These are phyloP conservation scores for Mucor lusitanicus DNA, from an alignment of 371 early-diverging fungal species.

Conservation along the genomic window DNA sequence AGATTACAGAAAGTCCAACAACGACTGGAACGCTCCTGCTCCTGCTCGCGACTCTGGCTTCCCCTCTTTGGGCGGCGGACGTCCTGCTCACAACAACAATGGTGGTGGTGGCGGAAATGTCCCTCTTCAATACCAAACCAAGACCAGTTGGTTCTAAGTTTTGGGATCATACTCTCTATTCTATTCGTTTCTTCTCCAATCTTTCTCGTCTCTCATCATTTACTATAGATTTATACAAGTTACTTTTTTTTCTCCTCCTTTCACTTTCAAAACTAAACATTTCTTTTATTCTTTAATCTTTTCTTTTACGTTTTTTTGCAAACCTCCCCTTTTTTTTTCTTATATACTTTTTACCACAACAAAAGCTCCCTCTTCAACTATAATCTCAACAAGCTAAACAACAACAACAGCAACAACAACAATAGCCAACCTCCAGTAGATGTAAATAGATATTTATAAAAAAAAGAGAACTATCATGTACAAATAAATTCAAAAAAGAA, in stretches of 20 bases:
- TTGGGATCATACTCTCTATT: background rate
- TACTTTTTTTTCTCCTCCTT: slow-evolving; percentile 4
- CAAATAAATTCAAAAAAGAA: background rate
- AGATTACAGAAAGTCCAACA: slow-evolving; percentile 40
- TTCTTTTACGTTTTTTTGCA: background rate
- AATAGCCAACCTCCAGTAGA: background rate
- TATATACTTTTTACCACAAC: background rate
- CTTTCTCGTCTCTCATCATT: background rate
- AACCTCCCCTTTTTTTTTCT: background rate
- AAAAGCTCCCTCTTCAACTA: background rate
- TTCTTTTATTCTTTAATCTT: background rate
- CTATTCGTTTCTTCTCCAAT: background rate
- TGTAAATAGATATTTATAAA: background rate
- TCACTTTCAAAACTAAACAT: background rate
- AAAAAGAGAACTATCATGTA: background rate
- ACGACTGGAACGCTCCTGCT: slow-evolving; percentile 17
- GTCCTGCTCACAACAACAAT: slow-evolving; percentile 5
- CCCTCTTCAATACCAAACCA: slow-evolving; percentile 54
- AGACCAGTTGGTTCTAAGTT: slow-evolving; percentile 77
- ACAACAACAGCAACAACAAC: background rate
- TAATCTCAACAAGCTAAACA: background rate
- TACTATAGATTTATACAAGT: slow-evolving; percentile 9
- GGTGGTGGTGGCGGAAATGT: slow-evolving; percentile 26
- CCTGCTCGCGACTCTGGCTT: slow-evolving; percentile 21
- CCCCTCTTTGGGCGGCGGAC: slow-evolving; percentile 26